Conservation (phyloP, 352 stramenopile species). For the Phytophthora multivora region DNA sequence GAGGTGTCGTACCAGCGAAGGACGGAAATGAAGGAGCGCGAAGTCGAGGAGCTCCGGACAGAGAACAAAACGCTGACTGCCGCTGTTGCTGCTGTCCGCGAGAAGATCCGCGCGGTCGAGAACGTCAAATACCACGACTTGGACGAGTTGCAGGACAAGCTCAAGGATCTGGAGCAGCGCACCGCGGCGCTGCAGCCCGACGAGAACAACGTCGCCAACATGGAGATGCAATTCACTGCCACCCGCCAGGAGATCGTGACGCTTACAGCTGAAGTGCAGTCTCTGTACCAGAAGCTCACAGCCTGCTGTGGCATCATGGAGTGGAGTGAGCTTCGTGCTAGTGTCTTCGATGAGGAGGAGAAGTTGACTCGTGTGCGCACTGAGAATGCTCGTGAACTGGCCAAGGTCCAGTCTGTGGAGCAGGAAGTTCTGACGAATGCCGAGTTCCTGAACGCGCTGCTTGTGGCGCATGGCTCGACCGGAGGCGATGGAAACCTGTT, state of each 20-base stretch:
- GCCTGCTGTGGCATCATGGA: slow-evolving; percentile 64
- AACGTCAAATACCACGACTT: slow-evolving; percentile 47
- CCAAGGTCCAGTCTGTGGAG: slow-evolving; percentile 49
- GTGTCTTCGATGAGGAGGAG: slow-evolving; percentile 49
- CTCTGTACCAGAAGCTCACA: slow-evolving; percentile 57
- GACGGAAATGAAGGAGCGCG: slow-evolving; percentile 47
- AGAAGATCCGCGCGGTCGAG: slow-evolving; percentile 53
- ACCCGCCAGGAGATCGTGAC: slow-evolving; percentile 54
- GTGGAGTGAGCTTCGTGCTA: slow-evolving; percentile 55
- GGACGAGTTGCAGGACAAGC: slow-evolving; percentile 34
- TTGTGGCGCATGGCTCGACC: slow-evolving; percentile 36
- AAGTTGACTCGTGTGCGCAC: slow-evolving; percentile 41
- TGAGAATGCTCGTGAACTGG: slow-evolving; percentile 40
- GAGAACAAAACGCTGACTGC: slow-evolving; percentile 46
- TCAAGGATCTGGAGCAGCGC: slow-evolving; percentile 48
- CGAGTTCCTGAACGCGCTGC: slow-evolving; percentile 61
- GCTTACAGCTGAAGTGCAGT: slow-evolving; percentile 51
- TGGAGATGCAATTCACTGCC: slow-evolving; percentile 50
- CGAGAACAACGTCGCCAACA: slow-evolving; percentile 28
- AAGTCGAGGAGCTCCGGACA: slow-evolving; percentile 46
- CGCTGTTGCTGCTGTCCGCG: slow-evolving; percentile 42
- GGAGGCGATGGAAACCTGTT: slow-evolving; percentile 25
- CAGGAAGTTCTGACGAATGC: slow-evolving; percentile 64
- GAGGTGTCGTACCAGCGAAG: slow-evolving; percentile 46
- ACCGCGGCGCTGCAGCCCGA: slow-evolving; percentile 38